Evolutionary conservation across 2,329 filamentous ascomycete species (phyloP).

Genomic region (Saccharata proteae): DNA sequence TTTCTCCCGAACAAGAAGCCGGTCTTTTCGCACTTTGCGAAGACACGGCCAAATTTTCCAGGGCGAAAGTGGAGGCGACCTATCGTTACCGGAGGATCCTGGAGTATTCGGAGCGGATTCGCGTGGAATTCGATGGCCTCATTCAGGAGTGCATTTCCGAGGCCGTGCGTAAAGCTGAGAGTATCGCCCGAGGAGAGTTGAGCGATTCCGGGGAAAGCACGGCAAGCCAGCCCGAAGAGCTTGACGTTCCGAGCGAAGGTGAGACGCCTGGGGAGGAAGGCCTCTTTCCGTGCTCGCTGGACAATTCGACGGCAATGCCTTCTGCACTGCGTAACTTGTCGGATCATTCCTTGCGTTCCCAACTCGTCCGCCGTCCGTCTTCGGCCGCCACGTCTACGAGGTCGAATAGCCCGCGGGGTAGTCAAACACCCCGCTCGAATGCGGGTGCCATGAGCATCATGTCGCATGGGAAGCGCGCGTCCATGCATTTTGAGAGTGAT

Average conservation of each 20-base stretch:
- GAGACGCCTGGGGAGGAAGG: slow-evolving; percentile 41
- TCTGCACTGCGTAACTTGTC: slow-evolving; percentile 44
- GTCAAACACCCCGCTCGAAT: slow-evolving; percentile 80
- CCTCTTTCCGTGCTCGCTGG: slow-evolving; percentile 47
- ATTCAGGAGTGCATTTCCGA: slow-evolving; percentile 94
- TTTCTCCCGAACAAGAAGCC: slow-evolving; percentile 85
- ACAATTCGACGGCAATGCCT: slow-evolving; percentile 44
- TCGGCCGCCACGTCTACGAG: slow-evolving; percentile 63
- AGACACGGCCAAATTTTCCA: slow-evolving; percentile 76
- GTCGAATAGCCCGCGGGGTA: slow-evolving; percentile 83
- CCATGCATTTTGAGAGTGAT: slow-evolving; percentile 74
- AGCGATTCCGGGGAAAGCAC: slow-evolving; percentile 53
- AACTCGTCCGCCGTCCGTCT: slow-evolving; percentile 39
- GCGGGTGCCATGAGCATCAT: slow-evolving; percentile 47
- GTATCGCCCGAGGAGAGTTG: slow-evolving; percentile 72
- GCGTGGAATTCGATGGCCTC: slow-evolving; percentile 81
- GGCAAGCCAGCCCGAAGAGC: slow-evolving; percentile 12
- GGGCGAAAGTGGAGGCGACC: slow-evolving; percentile 84
- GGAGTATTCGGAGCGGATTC: slow-evolving; percentile 91
- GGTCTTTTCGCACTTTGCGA: slow-evolving; percentile 77
- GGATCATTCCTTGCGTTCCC: slow-evolving; percentile 34
- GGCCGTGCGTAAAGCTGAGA: slow-evolving; percentile 77
- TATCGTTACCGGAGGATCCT: slow-evolving; percentile 84
- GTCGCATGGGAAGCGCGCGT: slow-evolving; percentile 58
- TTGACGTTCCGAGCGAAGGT: slow-evolving; percentile 4